Conservation (phyloP, 257 asterid genomes). For the Osmanthus fragrans region DNA sequence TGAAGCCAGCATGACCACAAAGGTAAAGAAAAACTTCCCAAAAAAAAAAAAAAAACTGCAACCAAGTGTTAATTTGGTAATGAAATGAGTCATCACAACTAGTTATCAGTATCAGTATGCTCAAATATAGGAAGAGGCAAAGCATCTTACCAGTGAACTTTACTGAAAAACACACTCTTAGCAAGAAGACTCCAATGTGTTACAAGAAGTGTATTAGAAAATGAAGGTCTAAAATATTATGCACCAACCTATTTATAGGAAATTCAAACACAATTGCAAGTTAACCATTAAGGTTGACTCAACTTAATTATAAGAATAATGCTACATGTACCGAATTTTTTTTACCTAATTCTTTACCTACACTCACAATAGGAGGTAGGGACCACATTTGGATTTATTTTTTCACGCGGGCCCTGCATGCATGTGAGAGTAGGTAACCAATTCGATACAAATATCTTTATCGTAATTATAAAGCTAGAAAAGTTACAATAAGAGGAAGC, state of each 20-base stretch:
- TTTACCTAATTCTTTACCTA: too few relatives aligned
- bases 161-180: conserved; percentile 78
- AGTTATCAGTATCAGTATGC: conserved; percentile 10
- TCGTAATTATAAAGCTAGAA: too few relatives aligned
- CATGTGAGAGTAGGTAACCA: too few relatives aligned
- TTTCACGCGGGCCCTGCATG: too few relatives aligned
- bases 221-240: conserved; percentile 45
- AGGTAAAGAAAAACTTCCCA: conserved; percentile 7
- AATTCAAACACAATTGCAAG: conserved; percentile 14
- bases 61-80: neutral
- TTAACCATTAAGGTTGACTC: neutral
- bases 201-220: conserved; percentile 60
- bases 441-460: too few relatives aligned
- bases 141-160: conserved; percentile 84
- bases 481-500: too few relatives aligned
- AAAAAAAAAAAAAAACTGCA: too few relatives aligned
- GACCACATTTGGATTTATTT: too few relatives aligned
- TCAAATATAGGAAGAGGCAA: conserved; percentile 13
- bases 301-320: conserved; percentile 42
- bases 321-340: too few relatives aligned
- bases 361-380: too few relatives aligned
- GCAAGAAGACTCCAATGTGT: conserved; percentile 85
- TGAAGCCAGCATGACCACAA: conserved; percentile 23
- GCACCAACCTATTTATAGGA: conserved; percentile 94
- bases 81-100: conserved; percentile 8